phyloP scores from a whole-genome alignment of 2,329 filamentous ascomycete genomes.

The Cryphonectria parasitica region DNA sequence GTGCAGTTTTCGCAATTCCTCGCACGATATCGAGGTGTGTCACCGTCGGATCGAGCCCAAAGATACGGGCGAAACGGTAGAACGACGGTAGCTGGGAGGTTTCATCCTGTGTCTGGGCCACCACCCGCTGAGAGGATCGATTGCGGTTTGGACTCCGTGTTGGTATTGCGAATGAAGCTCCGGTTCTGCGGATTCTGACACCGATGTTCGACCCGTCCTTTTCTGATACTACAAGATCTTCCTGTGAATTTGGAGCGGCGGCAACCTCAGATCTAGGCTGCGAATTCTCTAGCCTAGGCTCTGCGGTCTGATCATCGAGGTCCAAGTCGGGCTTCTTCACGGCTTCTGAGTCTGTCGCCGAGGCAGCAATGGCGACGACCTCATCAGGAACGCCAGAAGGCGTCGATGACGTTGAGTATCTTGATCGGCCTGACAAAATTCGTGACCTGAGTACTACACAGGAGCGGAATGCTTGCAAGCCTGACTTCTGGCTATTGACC shows the following conservation, averaged over 20 bases:
- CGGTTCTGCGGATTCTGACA: not conserved
- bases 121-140: not conserved
- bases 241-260: not conserved
- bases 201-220: not conserved
- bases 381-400: not conserved
- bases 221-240: not conserved
- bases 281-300: not conserved
- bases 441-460: not conserved
- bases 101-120: not conserved
- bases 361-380: not conserved
- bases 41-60: not conserved
- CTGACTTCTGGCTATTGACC: not conserved
- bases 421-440: not conserved
- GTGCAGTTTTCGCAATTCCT: slow-evolving; percentile 6
- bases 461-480: not conserved
- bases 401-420: slow-evolving; percentile 3
- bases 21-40: slow-evolving; percentile 11
- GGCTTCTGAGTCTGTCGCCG: not conserved
- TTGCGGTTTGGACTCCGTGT: no score
- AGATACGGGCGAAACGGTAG: slow-evolving; percentile 9
- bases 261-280: no score
- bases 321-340: not conserved
- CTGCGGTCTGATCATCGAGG: not conserved
- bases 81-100: not conserved
- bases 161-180: not conserved